These are phyloP conservation scores for Aspergillus jensenii DNA, from an alignment of 2,329 filamentous ascomycete species.

Conservation along the genomic window DNA sequence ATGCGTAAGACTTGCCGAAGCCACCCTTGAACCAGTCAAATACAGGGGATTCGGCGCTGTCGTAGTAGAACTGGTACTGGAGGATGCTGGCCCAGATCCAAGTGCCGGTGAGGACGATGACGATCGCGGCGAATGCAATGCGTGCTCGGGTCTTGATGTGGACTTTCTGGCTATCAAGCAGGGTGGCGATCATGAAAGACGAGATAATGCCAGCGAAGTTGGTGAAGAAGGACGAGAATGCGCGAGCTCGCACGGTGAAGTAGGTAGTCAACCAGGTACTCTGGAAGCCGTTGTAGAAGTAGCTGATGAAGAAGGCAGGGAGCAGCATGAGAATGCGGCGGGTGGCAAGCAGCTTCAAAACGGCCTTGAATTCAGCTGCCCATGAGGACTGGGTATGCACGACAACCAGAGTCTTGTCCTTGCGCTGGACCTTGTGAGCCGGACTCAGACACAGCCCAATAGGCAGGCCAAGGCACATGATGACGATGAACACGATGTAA, in stretches of 20 bases:
- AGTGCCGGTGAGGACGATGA: conserved; percentile 4
- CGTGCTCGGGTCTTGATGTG: conserved; percentile 14
- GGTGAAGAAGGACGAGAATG: conserved; percentile 13
- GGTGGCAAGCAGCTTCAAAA: conserved; percentile 1
- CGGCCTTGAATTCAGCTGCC: conserved; percentile 13
- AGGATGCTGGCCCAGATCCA: conserved; percentile 13
- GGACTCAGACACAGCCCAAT: conserved; percentile 10
- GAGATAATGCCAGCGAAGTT: conserved; percentile 13
- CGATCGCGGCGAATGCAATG: conserved; percentile 2
- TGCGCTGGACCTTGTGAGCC: conserved; percentile 10
- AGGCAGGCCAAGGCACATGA: conserved; percentile 13
- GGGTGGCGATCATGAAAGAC: conserved; percentile 10
- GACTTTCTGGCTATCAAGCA: conserved; percentile 9
- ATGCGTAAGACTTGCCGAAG: conserved; percentile 11
- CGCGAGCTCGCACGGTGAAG: conserved; percentile 12
- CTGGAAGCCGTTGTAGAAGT: conserved; percentile 31
- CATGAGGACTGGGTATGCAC: conserved; percentile 7
- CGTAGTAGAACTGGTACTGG: conserved; percentile 13
- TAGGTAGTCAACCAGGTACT: conserved; percentile 22
- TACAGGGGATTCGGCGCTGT: background rate
- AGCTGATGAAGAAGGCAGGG: conserved; percentile 30
- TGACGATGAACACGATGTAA: conserved; percentile 15
- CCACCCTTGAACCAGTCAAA: conserved; percentile 15
- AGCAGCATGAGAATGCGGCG: conserved; percentile 17
- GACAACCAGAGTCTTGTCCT: conserved; percentile 8